Evolutionary conservation across 768 basidiomycete genomes (phyloP).

Genomic region (Amanita polypyramis): DNA sequence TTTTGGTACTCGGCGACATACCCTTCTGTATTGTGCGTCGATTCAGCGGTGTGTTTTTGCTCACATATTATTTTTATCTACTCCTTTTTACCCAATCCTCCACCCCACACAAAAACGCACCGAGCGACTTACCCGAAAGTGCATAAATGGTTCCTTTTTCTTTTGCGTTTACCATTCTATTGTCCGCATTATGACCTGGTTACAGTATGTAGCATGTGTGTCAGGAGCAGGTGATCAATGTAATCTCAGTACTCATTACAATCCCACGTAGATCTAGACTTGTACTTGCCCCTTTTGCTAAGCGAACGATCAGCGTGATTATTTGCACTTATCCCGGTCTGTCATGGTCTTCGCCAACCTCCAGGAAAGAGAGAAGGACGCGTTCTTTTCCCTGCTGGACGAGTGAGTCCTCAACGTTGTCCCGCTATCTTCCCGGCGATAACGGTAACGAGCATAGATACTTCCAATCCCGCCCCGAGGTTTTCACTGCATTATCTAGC

Average conservation of each 20-base stretch:
- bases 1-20: slow-evolving; percentile 14
- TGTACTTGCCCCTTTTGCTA: not conserved
- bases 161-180: slow-evolving; percentile 8
- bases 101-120: not conserved
- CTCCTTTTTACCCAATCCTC: slow-evolving; percentile 9
- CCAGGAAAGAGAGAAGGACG: slow-evolving; percentile 59
- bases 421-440: not conserved
- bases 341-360: slow-evolving; percentile 67
- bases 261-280: slow-evolving; percentile 7
- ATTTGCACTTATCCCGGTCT: not conserved
- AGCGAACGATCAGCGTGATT: not conserved
- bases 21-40: slow-evolving; percentile 8
- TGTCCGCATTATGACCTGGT: slow-evolving; percentile 12
- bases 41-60: slow-evolving; percentile 14
- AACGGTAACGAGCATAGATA: slow-evolving; percentile 33
- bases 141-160: slow-evolving; percentile 12
- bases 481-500: slow-evolving; percentile 28
- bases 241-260: not conserved
- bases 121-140: slow-evolving; percentile 16
- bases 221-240: not conserved
- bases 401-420: slow-evolving; percentile 41
- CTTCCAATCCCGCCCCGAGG: slow-evolving; percentile 62
- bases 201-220: slow-evolving; percentile 7
- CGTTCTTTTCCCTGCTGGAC: slow-evolving; percentile 73
- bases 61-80: slow-evolving; percentile 14